Conservation (phyloP, 75 land plant species). For the Selaginella tamariscina region DNA sequence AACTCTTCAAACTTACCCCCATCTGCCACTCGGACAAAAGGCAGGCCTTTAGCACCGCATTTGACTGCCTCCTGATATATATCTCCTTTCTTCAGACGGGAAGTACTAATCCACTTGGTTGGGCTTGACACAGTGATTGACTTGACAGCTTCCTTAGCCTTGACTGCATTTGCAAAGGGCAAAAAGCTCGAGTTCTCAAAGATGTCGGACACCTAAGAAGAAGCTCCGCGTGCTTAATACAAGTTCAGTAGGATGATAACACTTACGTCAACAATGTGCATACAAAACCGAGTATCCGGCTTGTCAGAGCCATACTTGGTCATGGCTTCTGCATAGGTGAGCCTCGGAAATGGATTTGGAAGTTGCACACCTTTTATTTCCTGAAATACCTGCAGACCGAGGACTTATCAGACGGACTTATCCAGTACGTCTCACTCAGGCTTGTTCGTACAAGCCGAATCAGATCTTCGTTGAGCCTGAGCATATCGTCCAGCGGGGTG, state of each 20-base stretch:
- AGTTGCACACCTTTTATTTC: conserved; percentile 66
- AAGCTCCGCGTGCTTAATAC: too few species aligned
- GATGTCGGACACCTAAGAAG: conserved; percentile 64
- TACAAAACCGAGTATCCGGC: conserved; percentile 75
- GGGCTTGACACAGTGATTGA: conserved; percentile 63
- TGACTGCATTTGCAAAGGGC: conserved; percentile 54
- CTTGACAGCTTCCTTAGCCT: conserved; percentile 58
- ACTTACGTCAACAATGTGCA: conserved; percentile 53
- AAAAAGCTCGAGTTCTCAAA: conserved; percentile 51
- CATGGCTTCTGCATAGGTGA: conserved; percentile 95
- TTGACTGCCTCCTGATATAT: conserved; percentile 68
- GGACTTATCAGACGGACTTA: not conserved
- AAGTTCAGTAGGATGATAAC: too few species aligned
- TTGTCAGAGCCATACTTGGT: conserved; percentile 75
- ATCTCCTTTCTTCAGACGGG: conserved; percentile 83
- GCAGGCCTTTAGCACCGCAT: conserved; percentile 87
- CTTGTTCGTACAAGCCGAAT: conserved; percentile 62
- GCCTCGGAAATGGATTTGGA: conserved; percentile 78
- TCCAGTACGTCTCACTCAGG: not conserved
- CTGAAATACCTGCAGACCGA: conserved; percentile 48
- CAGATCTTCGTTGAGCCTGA: conserved; percentile 82
- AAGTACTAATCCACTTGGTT: conserved; percentile 53
- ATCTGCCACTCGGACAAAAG: conserved; percentile 58
- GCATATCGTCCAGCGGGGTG: conserved; percentile 84
- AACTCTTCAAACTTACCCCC: conserved; percentile 34